Conservation (phyloP, 257 asterid species). For the Cinchona pubescens region DNA sequence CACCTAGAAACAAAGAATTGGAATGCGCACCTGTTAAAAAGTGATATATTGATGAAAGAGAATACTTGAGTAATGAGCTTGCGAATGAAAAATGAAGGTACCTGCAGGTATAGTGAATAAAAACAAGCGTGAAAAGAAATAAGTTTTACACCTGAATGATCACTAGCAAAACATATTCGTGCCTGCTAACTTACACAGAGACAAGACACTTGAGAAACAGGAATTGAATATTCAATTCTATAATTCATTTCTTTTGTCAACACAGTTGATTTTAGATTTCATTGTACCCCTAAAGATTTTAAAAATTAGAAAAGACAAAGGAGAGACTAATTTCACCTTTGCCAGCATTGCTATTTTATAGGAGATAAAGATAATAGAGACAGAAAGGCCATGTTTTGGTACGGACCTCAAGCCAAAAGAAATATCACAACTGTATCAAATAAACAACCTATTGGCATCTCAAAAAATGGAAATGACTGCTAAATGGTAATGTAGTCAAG, state of each 20-base stretch:
- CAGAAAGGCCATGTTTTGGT: background rate
- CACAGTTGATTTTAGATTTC: background rate
- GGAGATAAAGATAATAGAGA: background rate
- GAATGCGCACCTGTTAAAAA: slow-evolving; percentile 73
- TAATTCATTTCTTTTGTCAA: background rate
- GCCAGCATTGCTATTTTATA: background rate
- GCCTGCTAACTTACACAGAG: background rate
- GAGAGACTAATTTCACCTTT: background rate
- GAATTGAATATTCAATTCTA: background rate
- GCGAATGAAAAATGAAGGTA: slow-evolving; percentile 94
- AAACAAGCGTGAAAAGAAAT: background rate
- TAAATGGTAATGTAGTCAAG: background rate
- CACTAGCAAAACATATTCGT: background rate
- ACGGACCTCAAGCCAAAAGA: background rate
- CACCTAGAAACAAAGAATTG: slow-evolving; percentile 3
- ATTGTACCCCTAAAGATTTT: too few relatives aligned
- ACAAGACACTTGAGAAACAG: background rate
- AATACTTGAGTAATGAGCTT: too few relatives aligned
- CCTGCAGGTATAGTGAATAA: slow-evolving; percentile 46
- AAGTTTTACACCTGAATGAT: background rate
- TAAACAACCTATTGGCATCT: background rate
- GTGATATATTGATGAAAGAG: slow-evolving; percentile 90
- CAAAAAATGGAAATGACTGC: background rate
- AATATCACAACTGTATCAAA: background rate
- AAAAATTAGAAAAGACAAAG: background rate